These are phyloP conservation scores for Myochromella boudieri DNA, from an alignment of 768 basidiomycete species.

Conservation along the genomic window DNA sequence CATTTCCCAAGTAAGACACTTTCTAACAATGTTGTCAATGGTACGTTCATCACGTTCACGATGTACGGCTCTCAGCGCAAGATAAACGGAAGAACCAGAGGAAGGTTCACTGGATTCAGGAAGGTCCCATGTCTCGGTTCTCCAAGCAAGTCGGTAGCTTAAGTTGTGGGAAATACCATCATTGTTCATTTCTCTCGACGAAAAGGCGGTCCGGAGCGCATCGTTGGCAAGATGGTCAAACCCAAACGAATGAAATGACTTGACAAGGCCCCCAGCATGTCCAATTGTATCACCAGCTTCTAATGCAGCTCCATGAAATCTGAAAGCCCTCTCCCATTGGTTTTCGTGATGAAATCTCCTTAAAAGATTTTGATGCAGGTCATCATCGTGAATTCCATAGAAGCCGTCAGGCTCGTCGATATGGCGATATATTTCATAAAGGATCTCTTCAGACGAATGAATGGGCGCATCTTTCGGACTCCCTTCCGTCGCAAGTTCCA, in stretches of 20 bases:
- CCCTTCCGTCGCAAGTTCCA: conserved; percentile 75
- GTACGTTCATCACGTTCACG: conserved; percentile 62
- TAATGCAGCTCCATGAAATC: conserved; percentile 82
- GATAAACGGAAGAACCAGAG: conserved; percentile 67
- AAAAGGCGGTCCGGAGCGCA: conserved; percentile 48
- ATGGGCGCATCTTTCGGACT: conserved; percentile 16
- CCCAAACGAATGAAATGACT: conserved; percentile 86
- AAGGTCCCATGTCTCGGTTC: conserved; percentile 94
- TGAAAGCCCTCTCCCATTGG: conserved; percentile 90
- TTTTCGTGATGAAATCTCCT: conserved; percentile 90
- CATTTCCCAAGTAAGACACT: conserved; percentile 60
- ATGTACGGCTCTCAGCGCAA: conserved; percentile 78
- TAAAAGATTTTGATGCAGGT: conserved; percentile 79
- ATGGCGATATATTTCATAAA: conserved; percentile 92
- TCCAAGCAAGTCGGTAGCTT: conserved; percentile 86
- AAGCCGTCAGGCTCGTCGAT: conserved; percentile 99
- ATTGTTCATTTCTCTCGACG: conserved; percentile 24
- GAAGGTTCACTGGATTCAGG: conserved; percentile 56
- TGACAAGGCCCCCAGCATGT: conserved; percentile 65
- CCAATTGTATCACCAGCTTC: conserved; percentile 52
- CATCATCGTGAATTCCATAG: conserved; percentile 83
- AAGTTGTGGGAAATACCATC: conserved; percentile 41
- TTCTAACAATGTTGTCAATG: conserved; percentile 50
- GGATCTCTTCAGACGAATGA: conserved; percentile 56
- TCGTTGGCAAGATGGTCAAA: conserved; percentile 86